Percentiles rank a stretch among this genome's conserved stretches.
These are phyloP conservation scores for Phytophthora pluvialis DNA, from an alignment of 352 stramenopile genomes.

Conservation along the genomic window DNA sequence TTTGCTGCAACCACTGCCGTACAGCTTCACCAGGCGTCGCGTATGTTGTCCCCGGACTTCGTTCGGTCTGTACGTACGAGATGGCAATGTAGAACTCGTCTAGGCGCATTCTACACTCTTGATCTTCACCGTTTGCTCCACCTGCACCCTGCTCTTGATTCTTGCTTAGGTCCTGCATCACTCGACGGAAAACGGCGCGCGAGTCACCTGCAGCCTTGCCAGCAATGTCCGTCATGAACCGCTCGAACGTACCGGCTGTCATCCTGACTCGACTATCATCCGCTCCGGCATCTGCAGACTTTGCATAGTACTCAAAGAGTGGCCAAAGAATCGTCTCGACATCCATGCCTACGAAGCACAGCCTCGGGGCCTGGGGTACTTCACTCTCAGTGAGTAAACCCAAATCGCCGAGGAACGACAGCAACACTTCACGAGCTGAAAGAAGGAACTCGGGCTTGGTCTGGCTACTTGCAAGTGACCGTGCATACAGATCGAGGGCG, in stretches of 20 bases:
- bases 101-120: constrained; percentile 49
- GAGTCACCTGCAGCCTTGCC: constrained; percentile 33
- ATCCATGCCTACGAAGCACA: constrained; percentile 75
- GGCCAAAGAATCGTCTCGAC: constrained; percentile 77
- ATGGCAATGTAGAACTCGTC: constrained; percentile 82
- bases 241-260: constrained; percentile 53
- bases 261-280: constrained; percentile 55
- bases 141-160: constrained; percentile 2
- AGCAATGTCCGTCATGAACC: constrained; percentile 77
- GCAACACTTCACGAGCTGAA: constrained; percentile 65
- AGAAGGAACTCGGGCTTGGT: constrained; percentile 39
- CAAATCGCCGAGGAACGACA: constrained; percentile 76
- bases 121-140: constrained; percentile 19
- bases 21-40: constrained; percentile 62
- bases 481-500: constrained; percentile 61
- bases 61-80: constrained; percentile 57
- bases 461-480: constrained; percentile 27
- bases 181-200: constrained; percentile 53
- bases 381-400: constrained; percentile 58
- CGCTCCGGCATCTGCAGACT: constrained; percentile 18
- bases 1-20: constrained; percentile 78
- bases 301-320: constrained; percentile 83
- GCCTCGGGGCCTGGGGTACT: constrained; percentile 34
- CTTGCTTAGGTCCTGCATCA: constrained; percentile 42
- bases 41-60: constrained; percentile 40